A percentile compares a stretch with the other conserved stretches of the same genome.
Conservation (phyloP, 2,329 filamentous ascomycete species). For the Aciculosporium take region DNA sequence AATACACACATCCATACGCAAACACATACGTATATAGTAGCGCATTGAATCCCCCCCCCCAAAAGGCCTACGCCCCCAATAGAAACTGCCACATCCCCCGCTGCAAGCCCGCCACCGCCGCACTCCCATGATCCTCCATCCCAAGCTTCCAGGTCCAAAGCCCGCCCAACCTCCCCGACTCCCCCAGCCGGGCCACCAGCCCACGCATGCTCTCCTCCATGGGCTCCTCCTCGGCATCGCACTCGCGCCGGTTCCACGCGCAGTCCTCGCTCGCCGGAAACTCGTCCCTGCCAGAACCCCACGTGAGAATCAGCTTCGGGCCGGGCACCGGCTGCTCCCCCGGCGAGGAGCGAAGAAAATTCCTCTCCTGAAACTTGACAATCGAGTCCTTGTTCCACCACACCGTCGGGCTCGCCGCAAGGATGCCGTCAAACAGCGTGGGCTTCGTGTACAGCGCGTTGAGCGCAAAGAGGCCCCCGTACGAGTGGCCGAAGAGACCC, state of each 20-base stretch:
- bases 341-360: conserved; percentile 13
- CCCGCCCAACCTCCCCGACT: conserved; percentile 8
- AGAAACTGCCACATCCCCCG: not conserved
- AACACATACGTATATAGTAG: too few species aligned
- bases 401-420: conserved; percentile 31
- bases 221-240: conserved; percentile 10
- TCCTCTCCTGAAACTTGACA: conserved; percentile 16
- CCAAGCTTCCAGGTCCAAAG: conserved; percentile 13
- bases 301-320: conserved; percentile 21
- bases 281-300: conserved; percentile 16
- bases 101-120: conserved; percentile 1
- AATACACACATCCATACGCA: too few species aligned
- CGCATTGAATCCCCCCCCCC: too few species aligned
- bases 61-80: not conserved
- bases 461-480: conserved; percentile 32
- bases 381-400: conserved; percentile 33
- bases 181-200: conserved; percentile 10
- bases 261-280: conserved; percentile 14
- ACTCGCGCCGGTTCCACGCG: conserved; percentile 15
- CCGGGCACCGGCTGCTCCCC: conserved; percentile 6
- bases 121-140: conserved; percentile 10
- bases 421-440: conserved; percentile 27
- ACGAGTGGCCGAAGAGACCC: conserved; percentile 35
- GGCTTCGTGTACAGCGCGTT: conserved; percentile 28
- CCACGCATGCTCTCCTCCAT: conserved; percentile 6